Conservation (phyloP, 2,329 filamentous ascomycete genomes). For the Xylaria sp. region DNA sequence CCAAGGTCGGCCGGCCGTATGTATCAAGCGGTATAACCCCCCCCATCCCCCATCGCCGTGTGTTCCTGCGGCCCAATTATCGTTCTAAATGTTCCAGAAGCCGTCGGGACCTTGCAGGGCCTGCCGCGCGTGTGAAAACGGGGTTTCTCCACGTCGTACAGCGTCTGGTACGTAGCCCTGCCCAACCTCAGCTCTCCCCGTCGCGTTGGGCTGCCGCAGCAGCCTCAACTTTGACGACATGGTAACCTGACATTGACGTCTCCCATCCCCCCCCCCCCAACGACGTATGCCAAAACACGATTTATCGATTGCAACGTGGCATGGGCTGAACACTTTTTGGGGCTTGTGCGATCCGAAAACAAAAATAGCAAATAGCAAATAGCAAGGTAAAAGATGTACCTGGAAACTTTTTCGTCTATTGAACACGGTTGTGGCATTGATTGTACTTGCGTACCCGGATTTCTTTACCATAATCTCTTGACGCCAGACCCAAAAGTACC, state of each 20-base stretch:
- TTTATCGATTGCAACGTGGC: conserved; percentile 24
- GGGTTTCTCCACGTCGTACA: conserved; percentile 30
- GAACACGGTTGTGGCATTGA: conserved; percentile 17
- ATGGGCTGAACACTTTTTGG: conserved; percentile 5
- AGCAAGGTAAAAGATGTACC: too few relatives aligned
- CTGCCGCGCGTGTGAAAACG: conserved; percentile 26
- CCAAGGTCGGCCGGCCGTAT: conserved; percentile 20
- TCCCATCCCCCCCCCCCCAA: too few relatives aligned
- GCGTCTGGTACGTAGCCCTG: conserved; percentile 31
- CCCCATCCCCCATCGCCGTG: too few relatives aligned
- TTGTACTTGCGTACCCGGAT: conserved; percentile 26
- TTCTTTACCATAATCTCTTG: conserved; percentile 17
- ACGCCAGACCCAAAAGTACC: conserved; percentile 17
- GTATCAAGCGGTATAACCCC: conserved; percentile 11
- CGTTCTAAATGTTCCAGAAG: conserved; percentile 29
- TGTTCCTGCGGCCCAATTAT: conserved; percentile 17
- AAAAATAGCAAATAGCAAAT: conserved; percentile 1
- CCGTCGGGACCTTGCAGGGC: conserved; percentile 35
- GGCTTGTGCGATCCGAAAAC: conserved; percentile 9
- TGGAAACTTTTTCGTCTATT: conserved; percentile 14
- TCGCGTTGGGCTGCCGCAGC: conserved; percentile 27
- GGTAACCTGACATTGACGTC: conserved; percentile 13
- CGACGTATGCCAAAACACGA: conserved; percentile 5
- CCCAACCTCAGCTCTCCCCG: conserved; percentile 24
- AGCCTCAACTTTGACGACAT: conserved; percentile 31